Evolutionary conservation across 768 basidiomycete species (phyloP).

Genomic region (Candolleomyces eurysporus): DNA sequence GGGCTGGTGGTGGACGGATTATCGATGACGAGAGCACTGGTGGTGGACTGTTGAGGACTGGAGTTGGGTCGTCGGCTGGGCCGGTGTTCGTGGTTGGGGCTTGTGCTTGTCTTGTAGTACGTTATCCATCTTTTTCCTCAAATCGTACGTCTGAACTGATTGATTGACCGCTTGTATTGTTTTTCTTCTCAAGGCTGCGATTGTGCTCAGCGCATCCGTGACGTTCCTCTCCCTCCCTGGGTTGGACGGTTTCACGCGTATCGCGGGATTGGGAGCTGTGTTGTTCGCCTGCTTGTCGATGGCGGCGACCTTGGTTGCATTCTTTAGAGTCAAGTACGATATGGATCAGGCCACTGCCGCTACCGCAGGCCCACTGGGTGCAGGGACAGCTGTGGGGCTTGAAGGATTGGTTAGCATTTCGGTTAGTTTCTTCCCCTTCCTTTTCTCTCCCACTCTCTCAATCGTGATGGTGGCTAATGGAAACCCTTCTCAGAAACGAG

Average conservation of each 20-base stretch:
- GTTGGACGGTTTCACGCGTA: slow-evolving; percentile 59
- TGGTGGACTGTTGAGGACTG: background rate
- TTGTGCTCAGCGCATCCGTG: slow-evolving; percentile 77
- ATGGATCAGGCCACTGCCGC: slow-evolving; percentile 29
- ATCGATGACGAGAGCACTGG: slow-evolving; percentile 21
- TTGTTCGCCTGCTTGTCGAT: slow-evolving; percentile 70
- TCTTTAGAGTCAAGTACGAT: slow-evolving; percentile 70
- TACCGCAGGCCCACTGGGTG: slow-evolving; percentile 19
- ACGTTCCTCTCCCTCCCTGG: slow-evolving; percentile 80
- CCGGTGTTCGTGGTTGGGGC: slow-evolving; percentile 66
- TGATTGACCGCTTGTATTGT: background rate
- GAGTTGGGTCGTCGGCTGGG: slow-evolving; percentile 25
- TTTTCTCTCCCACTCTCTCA: background rate
- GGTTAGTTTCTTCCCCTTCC: slow-evolving; percentile 21
- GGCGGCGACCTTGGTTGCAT: slow-evolving; percentile 63
- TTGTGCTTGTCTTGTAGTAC: slow-evolving; percentile 62
- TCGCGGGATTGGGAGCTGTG: slow-evolving; percentile 65
- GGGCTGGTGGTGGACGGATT: slow-evolving; percentile 63
- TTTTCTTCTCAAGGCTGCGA: slow-evolving; percentile 57
- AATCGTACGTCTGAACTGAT: slow-evolving; percentile 10
- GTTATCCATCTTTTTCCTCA: slow-evolving; percentile 21
- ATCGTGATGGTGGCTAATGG: background rate
- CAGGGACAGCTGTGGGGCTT: slow-evolving; percentile 48
- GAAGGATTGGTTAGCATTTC: slow-evolving; percentile 53
- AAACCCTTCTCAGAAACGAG: slow-evolving; percentile 43